These are phyloP conservation scores for Takashimella tepidaria DNA, from an alignment of 1,284 basidiomycete species.

Conservation along the genomic window DNA sequence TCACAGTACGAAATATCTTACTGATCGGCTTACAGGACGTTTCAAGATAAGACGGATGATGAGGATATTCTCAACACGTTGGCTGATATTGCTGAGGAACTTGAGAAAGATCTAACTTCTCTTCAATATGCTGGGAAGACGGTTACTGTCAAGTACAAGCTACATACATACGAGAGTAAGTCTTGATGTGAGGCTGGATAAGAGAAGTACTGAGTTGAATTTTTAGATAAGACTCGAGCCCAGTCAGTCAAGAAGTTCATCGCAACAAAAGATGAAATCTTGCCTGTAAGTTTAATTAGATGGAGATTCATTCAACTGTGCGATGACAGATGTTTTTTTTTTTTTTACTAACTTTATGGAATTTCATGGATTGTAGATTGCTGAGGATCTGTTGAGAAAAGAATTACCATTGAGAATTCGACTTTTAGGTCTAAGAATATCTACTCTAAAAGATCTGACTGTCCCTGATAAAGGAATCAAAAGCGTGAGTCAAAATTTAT, in stretches of 20 bases:
- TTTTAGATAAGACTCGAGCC: slow-evolving; percentile 69
- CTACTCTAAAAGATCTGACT: slow-evolving; percentile 72
- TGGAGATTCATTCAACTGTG: no score
- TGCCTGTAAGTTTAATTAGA: slow-evolving; percentile 59
- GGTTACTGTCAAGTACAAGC: slow-evolving; percentile 48
- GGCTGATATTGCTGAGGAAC: slow-evolving; percentile 68
- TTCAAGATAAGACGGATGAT: slow-evolving; percentile 60
- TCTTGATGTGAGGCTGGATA: neutral
- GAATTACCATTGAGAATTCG: slow-evolving; percentile 72
- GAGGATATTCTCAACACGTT: slow-evolving; percentile 67
- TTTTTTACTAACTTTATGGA: no score
- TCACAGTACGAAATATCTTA: no score
- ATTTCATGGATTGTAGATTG: no score
- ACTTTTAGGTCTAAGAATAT: slow-evolving; percentile 74
- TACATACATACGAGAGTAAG: slow-evolving; percentile 45
- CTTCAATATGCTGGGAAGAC: slow-evolving; percentile 48
- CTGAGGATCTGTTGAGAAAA: slow-evolving; percentile 70
- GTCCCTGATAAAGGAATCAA: slow-evolving; percentile 37
- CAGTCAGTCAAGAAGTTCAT: slow-evolving; percentile 71
- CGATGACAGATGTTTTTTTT: no score
- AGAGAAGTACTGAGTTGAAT: no score
- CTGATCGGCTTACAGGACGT: slow-evolving; percentile 70
- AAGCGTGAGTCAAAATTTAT: slow-evolving; percentile 20
- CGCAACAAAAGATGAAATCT: slow-evolving; percentile 68
- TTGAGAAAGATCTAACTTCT: slow-evolving; percentile 68